Conservation (phyloP, 202 grass and related monocot species). For the Schoenoplectus tabernaemontani region DNA sequence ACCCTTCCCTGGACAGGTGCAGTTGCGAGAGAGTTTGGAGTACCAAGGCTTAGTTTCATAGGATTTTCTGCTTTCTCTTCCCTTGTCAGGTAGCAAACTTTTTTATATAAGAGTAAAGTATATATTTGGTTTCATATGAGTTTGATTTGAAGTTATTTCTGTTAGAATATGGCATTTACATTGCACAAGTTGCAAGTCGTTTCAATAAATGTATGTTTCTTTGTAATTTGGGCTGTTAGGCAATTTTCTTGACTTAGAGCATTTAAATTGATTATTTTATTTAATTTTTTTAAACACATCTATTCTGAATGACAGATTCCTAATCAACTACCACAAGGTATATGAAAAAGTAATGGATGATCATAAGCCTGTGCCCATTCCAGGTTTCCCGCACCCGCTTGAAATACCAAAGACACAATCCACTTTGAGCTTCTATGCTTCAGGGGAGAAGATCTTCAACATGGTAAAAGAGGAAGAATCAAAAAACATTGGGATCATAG, state of each 20-base stretch:
- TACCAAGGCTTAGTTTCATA: slow-evolving; percentile 41
- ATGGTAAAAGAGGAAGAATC: slow-evolving; percentile 33
- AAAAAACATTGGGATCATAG: slow-evolving; percentile 26
- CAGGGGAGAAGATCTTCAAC: slow-evolving; percentile 25
- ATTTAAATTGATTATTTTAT: not conserved
- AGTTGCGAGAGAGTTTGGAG: slow-evolving; percentile 37
- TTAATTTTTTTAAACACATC: not conserved
- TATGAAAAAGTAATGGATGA: slow-evolving; percentile 30
- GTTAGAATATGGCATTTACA: not conserved
- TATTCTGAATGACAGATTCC: slow-evolving; percentile 10
- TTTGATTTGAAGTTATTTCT: not conserved
- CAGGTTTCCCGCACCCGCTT: slow-evolving; percentile 28
- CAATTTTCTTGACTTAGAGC: not conserved
- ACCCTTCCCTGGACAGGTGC: slow-evolving; percentile 49
- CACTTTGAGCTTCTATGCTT: slow-evolving; percentile 26
- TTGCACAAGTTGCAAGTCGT: not conserved
- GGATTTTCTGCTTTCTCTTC: slow-evolving; percentile 41
- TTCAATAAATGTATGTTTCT: not conserved
- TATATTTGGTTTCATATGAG: not conserved
- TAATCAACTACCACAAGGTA: slow-evolving; percentile 28
- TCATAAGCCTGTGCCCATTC: slow-evolving; percentile 25
- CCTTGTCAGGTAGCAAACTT: slow-evolving; percentile 19
- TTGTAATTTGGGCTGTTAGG: not conserved
- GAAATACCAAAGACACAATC: slow-evolving; percentile 34
- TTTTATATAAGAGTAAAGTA: not conserved